These are phyloP conservation scores for Talaromyces sp. DNA, from an alignment of 2,329 filamentous ascomycete genomes.

Conservation along the genomic window DNA sequence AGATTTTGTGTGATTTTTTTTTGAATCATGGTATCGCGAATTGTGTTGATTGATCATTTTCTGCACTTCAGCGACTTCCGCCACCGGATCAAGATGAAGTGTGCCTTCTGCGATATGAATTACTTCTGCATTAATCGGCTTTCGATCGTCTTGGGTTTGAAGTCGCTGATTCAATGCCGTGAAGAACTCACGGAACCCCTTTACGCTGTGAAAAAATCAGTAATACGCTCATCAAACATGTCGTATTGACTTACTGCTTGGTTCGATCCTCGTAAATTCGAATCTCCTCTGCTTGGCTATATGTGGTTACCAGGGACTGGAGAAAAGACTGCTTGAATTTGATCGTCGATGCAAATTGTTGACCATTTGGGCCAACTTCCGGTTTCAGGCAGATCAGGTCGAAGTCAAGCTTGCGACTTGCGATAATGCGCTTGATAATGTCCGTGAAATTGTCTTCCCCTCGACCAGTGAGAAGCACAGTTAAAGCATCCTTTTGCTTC, in stretches of 20 bases:
- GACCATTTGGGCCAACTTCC: slow-evolving; percentile 69
- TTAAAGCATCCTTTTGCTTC: slow-evolving; percentile 76
- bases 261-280: slow-evolving; percentile 60
- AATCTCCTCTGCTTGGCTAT: slow-evolving; percentile 75
- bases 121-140: slow-evolving; percentile 70
- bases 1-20: slow-evolving; percentile 37
- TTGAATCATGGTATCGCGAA: slow-evolving; percentile 27
- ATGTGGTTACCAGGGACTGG: slow-evolving; percentile 75
- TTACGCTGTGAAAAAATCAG: slow-evolving; percentile 47
- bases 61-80: slow-evolving; percentile 78
- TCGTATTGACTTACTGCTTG: slow-evolving; percentile 45
- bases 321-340: slow-evolving; percentile 87
- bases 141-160: slow-evolving; percentile 47
- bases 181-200: slow-evolving; percentile 81
- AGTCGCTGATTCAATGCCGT: slow-evolving; percentile 65
- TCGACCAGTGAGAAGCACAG: slow-evolving; percentile 81
- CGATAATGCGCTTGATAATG: slow-evolving; percentile 73
- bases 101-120: slow-evolving; percentile 76
- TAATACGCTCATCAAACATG: not conserved
- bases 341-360: slow-evolving; percentile 79
- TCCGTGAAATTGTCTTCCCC: slow-evolving; percentile 71
- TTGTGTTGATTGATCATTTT: slow-evolving; percentile 89
- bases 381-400: slow-evolving; percentile 88
- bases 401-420: slow-evolving; percentile 73
- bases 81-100: slow-evolving; percentile 67